Evolutionary conservation across 192 early-diverging fungal genomes (phyloP), one percentile per base, ranked within the genome.

Genomic region (Rhizoclosmatium globosum): DNA sequence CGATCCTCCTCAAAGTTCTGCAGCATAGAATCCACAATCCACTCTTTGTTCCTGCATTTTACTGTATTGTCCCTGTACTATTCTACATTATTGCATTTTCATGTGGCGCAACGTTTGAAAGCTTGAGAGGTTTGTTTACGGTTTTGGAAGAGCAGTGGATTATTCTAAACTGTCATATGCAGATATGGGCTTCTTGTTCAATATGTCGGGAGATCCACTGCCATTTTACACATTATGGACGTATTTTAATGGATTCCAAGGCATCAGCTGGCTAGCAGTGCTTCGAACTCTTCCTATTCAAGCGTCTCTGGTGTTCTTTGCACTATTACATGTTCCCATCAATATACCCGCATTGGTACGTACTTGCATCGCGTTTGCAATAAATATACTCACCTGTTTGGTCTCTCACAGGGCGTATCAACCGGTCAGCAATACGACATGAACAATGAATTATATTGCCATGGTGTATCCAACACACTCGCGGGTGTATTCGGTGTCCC

Each of bases 271-370:
- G 88, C 64, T 61, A 17, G 87, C 84, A 2, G 67, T 89, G 19
- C 73, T 78, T 19, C 75, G 77, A 31, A 94, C 96, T 0, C 78
- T 96, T 19, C 95, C 95, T 17, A 95, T 95, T 15, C 95, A 96
- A 92, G 74, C 97, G 23, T 96, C 95, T 0, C 85, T 98, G 78
- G 93, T 95, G 7, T 98, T 98, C 75, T 98, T 98, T 85, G 95
- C 95, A 64, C 91, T 99, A 64, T 83, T 99, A 39, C 97, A 99
- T 83, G 98, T 99, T 3, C 97, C 98, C 3, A 98, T 99, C 79
- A 99, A 98, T 78, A 69, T 79, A 2, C 77, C 77, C 61, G 77
- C 77, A 7, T 43, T 79, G 66, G 76, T 77, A 53, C n/a, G 53
- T 45, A 58, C 44, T 21, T 75, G 3, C n/a, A 13, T 13, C 38